phyloP scores from a whole-genome alignment of 352 stramenopile species.

The Pythium graminicola region DNA sequence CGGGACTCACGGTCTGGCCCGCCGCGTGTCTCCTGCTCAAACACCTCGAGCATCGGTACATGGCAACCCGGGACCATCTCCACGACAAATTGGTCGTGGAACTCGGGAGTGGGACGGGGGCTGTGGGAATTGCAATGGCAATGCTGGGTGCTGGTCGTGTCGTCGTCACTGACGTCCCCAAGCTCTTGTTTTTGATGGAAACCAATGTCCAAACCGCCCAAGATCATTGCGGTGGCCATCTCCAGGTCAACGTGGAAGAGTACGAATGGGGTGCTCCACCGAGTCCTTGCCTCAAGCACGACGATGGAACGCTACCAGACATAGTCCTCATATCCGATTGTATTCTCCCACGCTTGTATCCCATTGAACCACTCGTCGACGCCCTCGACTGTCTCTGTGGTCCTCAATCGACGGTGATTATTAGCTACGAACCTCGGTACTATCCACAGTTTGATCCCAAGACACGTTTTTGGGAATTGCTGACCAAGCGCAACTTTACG shows the following conservation, averaged over 20 bases:
- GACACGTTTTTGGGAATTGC: constrained; percentile 67
- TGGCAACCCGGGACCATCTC: constrained; percentile 4
- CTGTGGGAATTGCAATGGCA: constrained; percentile 83
- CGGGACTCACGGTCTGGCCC: constrained; percentile 75
- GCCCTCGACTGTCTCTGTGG: constrained; percentile 71
- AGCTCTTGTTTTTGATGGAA: constrained; percentile 84
- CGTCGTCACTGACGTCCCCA: constrained; percentile 87
- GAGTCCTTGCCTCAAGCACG: constrained; percentile 26
- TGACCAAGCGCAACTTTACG: constrained; percentile 36
- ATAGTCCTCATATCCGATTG: constrained; percentile 93
- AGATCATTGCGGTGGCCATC: constrained; percentile 20
- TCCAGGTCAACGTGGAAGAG: constrained; percentile 54
- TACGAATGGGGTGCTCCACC: constrained; percentile 88
- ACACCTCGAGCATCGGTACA: constrained; percentile 57
- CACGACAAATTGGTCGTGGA: constrained; percentile 71
- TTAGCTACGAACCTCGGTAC: constrained; percentile 86
- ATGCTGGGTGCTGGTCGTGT: constrained; percentile 80
- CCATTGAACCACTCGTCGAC: constrained; percentile 91
- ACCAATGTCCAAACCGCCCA: constrained; percentile 72
- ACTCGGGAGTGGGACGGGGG: constrained; percentile 88
- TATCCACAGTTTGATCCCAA: constrained; percentile 82
- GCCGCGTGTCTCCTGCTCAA: constrained; percentile 78
- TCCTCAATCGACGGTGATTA: constrained; percentile 49
- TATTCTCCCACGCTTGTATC: constrained; percentile 94
- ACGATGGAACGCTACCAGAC: constrained; percentile 31